Evolutionary conservation across 2,329 filamentous ascomycete species (phyloP).

Genomic region (Apiospora saccharicola): DNA sequence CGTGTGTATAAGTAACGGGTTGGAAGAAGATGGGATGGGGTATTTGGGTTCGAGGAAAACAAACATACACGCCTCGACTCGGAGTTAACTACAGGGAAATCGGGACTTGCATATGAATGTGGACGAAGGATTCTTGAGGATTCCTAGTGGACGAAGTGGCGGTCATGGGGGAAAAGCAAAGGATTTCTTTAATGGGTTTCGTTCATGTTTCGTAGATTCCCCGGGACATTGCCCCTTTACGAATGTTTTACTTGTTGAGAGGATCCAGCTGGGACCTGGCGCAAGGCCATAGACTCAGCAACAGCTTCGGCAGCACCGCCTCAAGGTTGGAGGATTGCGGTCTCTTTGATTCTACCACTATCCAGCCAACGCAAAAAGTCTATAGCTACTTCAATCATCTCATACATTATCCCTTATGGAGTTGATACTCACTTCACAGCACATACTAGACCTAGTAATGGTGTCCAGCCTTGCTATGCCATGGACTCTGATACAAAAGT

Average conservation of each 20-base stretch:
- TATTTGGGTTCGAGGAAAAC: background rate
- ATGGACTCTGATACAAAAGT: too few relatives aligned
- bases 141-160: slow-evolving; percentile 3
- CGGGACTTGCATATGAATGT: slow-evolving; percentile 16
- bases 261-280: background rate
- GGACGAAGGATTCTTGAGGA: background rate
- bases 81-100: slow-evolving; percentile 2
- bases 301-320: background rate
- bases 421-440: background rate
- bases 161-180: slow-evolving; percentile 7
- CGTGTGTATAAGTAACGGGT: slow-evolving; percentile 20
- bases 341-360: background rate
- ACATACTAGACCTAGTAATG: too few relatives aligned
- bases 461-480: too few relatives aligned
- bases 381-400: background rate
- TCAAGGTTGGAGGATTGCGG: background rate
- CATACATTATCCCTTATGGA: background rate
- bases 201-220: slow-evolving; percentile 18
- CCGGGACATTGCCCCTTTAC: slow-evolving; percentile 8
- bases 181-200: background rate
- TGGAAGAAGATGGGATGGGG: background rate
- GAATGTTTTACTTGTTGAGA: background rate
- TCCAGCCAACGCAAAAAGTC: background rate
- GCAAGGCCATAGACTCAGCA: background rate
- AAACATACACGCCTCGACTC: slow-evolving; percentile 16